Percentiles rank a stretch among this genome's conserved stretches.
Conservation (phyloP, 495 filamentous ascomycete species). For the Aspergillus affinis region DNA sequence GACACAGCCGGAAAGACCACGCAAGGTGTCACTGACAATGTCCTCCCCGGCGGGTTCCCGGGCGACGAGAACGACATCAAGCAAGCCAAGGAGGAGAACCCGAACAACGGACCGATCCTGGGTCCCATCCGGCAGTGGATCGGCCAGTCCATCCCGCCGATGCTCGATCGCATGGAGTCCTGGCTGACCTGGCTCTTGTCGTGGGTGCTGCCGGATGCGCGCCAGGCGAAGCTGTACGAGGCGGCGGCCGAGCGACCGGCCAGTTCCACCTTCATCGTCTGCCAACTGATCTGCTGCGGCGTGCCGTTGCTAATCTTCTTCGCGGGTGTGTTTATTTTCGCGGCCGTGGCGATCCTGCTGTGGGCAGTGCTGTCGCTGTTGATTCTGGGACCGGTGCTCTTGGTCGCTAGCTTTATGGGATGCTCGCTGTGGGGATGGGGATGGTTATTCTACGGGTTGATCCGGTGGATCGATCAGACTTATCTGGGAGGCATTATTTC, state of each 20-base stretch:
- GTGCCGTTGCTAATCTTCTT: constrained; percentile 39
- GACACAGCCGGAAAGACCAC: constrained; percentile 21
- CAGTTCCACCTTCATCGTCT: constrained; percentile 35
- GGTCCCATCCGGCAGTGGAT: constrained; percentile 18
- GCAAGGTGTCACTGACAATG: constrained; percentile 22
- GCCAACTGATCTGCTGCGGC: constrained; percentile 40
- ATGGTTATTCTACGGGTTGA: constrained; percentile 39
- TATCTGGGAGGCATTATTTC: constrained; percentile 36
- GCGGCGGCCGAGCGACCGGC: constrained; percentile 31
- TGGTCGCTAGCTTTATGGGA: constrained; percentile 40
- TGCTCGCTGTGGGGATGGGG: constrained; percentile 43
- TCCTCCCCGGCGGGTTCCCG: constrained; percentile 35
- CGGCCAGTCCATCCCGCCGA: constrained; percentile 20
- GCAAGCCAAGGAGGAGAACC: constrained; percentile 11
- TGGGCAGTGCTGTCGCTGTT: constrained; percentile 37
- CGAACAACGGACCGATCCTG: constrained; percentile 24
- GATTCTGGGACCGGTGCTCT: constrained; percentile 36
- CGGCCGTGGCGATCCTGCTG: constrained; percentile 34
- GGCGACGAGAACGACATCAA: constrained; percentile 24
- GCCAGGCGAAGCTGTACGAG: constrained; percentile 33
- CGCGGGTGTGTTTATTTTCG: constrained; percentile 36
- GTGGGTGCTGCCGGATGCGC: constrained; percentile 30
- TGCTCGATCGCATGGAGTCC: constrained; percentile 33
- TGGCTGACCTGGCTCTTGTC: constrained; percentile 25
- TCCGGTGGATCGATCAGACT: constrained; percentile 35